These are phyloP conservation scores for Xylaria sp. DNA, from an alignment of 2,329 filamentous ascomycete species.

Conservation along the genomic window DNA sequence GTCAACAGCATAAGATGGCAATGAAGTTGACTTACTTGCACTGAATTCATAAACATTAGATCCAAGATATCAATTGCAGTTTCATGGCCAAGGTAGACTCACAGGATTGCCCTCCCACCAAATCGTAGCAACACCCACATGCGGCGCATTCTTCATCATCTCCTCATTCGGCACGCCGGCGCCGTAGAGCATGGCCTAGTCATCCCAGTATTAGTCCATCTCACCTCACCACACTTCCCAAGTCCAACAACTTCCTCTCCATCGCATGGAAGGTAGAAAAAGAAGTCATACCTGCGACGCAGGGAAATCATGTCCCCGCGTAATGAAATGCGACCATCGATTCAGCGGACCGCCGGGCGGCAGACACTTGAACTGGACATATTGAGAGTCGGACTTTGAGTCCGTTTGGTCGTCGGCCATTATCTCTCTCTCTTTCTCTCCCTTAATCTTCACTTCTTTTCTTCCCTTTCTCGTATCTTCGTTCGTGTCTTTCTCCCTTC, in stretches of 20 bases:
- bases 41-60: neutral
- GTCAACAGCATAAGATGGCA: neutral
- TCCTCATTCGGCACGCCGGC: conserved; percentile 79
- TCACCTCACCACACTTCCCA: neutral
- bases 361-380: conserved; percentile 48
- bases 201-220: neutral
- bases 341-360: conserved; percentile 61
- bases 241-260: too few species aligned
- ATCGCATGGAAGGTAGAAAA: neutral
- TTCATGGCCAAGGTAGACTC: conserved; percentile 37
- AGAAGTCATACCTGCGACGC: conserved; percentile 65
- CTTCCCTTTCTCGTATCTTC: neutral
- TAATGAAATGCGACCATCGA: conserved; percentile 78
- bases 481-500: too few species aligned
- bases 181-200: conserved; percentile 86
- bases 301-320: conserved; percentile 81
- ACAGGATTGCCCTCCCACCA: conserved; percentile 98
- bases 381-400: conserved; percentile 47
- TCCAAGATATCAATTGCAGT: too few species aligned
- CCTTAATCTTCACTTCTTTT: neutral
- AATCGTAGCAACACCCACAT: conserved; percentile 84
- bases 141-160: conserved; percentile 83
- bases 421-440: neutral
- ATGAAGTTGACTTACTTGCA: conserved; percentile 27
- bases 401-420: conserved; percentile 23